Evolutionary conservation across 2,329 filamentous ascomycete genomes (phyloP).

Genomic region (Talaromyces sp.): DNA sequence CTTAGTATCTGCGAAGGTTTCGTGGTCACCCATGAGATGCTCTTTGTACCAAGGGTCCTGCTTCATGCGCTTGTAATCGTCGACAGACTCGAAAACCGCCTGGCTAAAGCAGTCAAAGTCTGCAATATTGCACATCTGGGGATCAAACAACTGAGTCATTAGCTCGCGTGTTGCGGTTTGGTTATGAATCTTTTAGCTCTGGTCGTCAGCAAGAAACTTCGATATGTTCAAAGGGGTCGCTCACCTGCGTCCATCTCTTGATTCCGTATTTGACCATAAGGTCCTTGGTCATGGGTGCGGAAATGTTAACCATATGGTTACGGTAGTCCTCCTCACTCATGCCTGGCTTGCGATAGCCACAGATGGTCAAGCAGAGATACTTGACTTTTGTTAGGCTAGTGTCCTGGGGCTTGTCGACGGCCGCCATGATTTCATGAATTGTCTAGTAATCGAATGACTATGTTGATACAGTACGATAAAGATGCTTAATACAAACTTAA

Average conservation of each 20-base stretch:
- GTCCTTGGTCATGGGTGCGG: constrained; percentile 42
- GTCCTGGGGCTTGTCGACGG: background rate
- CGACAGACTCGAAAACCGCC: constrained; percentile 40
- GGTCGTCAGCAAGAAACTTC: background rate
- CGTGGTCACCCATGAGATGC: constrained; percentile 41
- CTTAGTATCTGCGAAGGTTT: constrained; percentile 47
- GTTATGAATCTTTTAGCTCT: constrained; percentile 39
- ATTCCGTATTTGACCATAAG: constrained; percentile 49
- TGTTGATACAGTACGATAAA: background rate
- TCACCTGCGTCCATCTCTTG: constrained; percentile 42
- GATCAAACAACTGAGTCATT: constrained; percentile 41
- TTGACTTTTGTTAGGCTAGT: background rate
- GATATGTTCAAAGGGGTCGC: background rate
- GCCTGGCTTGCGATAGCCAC: constrained; percentile 43
- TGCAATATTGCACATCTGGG: constrained; percentile 45
- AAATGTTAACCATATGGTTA: constrained; percentile 44
- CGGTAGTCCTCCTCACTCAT: constrained; percentile 47
- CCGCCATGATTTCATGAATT: background rate
- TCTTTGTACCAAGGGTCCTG: constrained; percentile 46
- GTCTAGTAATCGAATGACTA: background rate
- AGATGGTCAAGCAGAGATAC: constrained; percentile 45
- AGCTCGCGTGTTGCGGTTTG: constrained; percentile 27
- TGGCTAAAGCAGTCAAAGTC: constrained; percentile 49
- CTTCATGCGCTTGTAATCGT: constrained; percentile 46
- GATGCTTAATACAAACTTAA: background rate